Evolutionary conservation across 768 basidiomycete genomes (phyloP), one percentile per base, ranked within the genome.

Genomic region (Mycena capillaripes): DNA sequence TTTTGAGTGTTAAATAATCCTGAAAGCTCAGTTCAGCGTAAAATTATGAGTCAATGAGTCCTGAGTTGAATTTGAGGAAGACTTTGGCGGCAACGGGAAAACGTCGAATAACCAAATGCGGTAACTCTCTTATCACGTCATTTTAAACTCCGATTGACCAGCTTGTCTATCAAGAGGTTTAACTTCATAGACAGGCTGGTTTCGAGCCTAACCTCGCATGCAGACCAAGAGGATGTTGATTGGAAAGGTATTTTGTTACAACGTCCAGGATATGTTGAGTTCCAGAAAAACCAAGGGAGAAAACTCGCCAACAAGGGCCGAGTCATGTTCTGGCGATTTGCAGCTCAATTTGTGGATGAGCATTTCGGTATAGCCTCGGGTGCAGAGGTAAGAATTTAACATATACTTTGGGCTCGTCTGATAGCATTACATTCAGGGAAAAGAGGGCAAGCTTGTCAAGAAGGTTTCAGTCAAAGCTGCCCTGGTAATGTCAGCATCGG

Each of bases 391-490:
- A 50, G 48, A n/a, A n/a, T n/a, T n/a, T n/a, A n/a, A n/a, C n/a
- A n/a, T n/a, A n/a, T n/a, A n/a, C n/a, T n/a, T n/a, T n/a, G n/a
- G n/a, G n/a, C n/a, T n/a, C n/a, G n/a, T n/a, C n/a, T n/a, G n/a
- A n/a, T n/a, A n/a, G n/a, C n/a, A n/a, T n/a, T n/a, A n/a, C n/a
- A n/a, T n/a, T n/a, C n/a, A n/a, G n/a, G n/a, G n/a, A n/a, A 36
- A 12, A 12, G 7, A 36, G 12, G 36, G 36, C 6, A 36, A 36
- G 36, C 12, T 25, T 19, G 34, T 64, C 23, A 52, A 53, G 25
- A 64, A 64, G 25, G 63, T n/a, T 1, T 64, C 63, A 4, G 40
- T 64, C 19, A 50, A 64, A 53, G 8, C 16, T 2, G 63, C 63
- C 0, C 50, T 64, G 0, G 32, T 2, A 4, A 64, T 64, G 48